These are phyloP conservation scores for Vitis riparia DNA, from an alignment of 164 flowering plant species.

Conservation along the genomic window DNA sequence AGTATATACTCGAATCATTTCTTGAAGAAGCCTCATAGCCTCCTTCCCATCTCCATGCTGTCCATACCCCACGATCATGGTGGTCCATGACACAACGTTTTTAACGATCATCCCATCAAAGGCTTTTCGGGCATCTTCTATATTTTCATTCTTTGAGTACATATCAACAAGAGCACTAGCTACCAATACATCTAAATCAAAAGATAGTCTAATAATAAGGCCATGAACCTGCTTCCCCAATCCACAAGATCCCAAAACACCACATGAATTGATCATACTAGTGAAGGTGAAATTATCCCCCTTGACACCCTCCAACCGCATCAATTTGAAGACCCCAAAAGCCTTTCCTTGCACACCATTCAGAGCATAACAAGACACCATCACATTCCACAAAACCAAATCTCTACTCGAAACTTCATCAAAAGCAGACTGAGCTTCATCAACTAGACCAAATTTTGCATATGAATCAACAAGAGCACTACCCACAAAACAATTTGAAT, in stretches of 20 bases:
- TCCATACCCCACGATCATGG: constrained; percentile 71
- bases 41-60: constrained; percentile 50
- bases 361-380: constrained; percentile 53
- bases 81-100: constrained; percentile 67
- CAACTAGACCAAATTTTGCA: constrained; percentile 45
- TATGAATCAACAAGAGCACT: constrained; percentile 53
- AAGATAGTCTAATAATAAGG: constrained; percentile 30
- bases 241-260: constrained; percentile 21
- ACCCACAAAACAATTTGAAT: constrained; percentile 36
- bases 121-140: constrained; percentile 47
- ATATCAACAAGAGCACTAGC: constrained; percentile 60
- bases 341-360: constrained; percentile 42
- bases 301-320: constrained; percentile 37
- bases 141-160: constrained; percentile 48
- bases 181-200: constrained; percentile 48
- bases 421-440: constrained; percentile 49
- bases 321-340: constrained; percentile 36
- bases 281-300: constrained; percentile 60
- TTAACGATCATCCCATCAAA: constrained; percentile 50
- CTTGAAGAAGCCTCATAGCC: constrained; percentile 43
- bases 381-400: constrained; percentile 68
- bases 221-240: constrained; percentile 60
- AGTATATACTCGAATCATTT: constrained; percentile 43
- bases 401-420: constrained; percentile 37
- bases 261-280: constrained; percentile 46